These are phyloP conservation scores for Trichosporon asahii DNA, from an alignment of 1,284 basidiomycete genomes.

Conservation along the genomic window DNA sequence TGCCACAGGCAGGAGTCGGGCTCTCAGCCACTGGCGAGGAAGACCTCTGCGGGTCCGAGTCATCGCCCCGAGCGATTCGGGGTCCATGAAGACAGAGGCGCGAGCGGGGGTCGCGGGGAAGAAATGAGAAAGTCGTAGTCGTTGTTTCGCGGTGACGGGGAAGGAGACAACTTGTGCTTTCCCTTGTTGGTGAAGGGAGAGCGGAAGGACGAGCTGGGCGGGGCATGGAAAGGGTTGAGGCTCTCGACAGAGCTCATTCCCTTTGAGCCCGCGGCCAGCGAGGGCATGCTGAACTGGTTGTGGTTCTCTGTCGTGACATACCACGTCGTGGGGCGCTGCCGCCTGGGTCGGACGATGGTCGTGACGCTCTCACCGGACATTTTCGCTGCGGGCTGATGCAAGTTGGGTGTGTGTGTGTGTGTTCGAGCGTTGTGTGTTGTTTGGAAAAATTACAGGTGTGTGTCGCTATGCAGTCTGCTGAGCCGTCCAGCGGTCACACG, in stretches of 20 bases:
- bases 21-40: slow-evolving; percentile 40
- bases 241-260: not conserved
- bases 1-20: slow-evolving; percentile 42
- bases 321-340: slow-evolving; percentile 7
- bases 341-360: not conserved
- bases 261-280: slow-evolving; percentile 7
- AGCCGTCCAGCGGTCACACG: slow-evolving; percentile 7
- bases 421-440: not conserved
- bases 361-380: slow-evolving; percentile 5
- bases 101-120: slow-evolving; percentile 34
- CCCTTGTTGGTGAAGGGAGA: slow-evolving; percentile 22
- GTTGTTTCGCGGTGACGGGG: slow-evolving; percentile 35
- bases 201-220: slow-evolving; percentile 16
- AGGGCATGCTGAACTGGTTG: not conserved
- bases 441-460: not conserved
- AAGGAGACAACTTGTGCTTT: slow-evolving; percentile 48
- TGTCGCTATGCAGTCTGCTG: slow-evolving; percentile 5
- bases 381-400: not conserved
- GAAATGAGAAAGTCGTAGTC: slow-evolving; percentile 51
- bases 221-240: slow-evolving; percentile 18
- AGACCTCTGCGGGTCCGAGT: slow-evolving; percentile 15
- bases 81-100: slow-evolving; percentile 7
- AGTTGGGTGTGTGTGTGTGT: too few relatives aligned
- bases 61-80: slow-evolving; percentile 6
- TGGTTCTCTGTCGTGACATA: slow-evolving; percentile 9